A percentile compares a stretch with the other conserved stretches of the same genome.
Evolutionary conservation across 345 rosid genomes (phyloP).

Genomic region (Nephelium lappaceum): DNA sequence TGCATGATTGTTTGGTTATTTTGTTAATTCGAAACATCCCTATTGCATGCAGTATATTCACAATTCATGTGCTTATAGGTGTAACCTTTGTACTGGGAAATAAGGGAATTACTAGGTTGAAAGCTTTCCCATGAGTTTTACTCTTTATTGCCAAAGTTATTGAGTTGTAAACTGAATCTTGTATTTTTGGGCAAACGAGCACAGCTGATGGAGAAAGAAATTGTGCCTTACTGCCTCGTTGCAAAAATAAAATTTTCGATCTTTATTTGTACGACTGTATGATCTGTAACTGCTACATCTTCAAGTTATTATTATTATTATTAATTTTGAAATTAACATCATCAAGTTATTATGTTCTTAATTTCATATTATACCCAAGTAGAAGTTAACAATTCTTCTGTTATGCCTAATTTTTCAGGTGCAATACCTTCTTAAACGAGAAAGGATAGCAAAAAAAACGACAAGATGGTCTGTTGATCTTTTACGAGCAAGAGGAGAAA

Average conservation of each 20-base stretch:
- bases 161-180: conserved; percentile 9
- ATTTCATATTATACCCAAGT: conserved; percentile 3
- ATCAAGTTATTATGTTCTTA: conserved; percentile 14
- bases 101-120: background rate
- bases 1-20: background rate
- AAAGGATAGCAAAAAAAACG: background rate
- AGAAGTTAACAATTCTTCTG: background rate
- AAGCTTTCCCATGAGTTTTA: background rate
- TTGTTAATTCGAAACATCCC: background rate
- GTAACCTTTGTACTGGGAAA: background rate
- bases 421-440: background rate
- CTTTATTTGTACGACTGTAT: background rate
- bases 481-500: background rate
- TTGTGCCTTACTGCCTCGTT: no score
- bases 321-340: no score
- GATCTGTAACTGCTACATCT: conserved; percentile 5
- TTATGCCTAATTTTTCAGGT: conserved; percentile 52
- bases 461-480: background rate
- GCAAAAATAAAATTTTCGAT: background rate
- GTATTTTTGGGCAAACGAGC: background rate
- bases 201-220: background rate
- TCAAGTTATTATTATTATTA: no score
- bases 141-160: background rate
- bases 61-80: background rate
- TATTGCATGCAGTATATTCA: background rate